Conservation (phyloP, 208 protist species). For the Lotmaria passim region DNA sequence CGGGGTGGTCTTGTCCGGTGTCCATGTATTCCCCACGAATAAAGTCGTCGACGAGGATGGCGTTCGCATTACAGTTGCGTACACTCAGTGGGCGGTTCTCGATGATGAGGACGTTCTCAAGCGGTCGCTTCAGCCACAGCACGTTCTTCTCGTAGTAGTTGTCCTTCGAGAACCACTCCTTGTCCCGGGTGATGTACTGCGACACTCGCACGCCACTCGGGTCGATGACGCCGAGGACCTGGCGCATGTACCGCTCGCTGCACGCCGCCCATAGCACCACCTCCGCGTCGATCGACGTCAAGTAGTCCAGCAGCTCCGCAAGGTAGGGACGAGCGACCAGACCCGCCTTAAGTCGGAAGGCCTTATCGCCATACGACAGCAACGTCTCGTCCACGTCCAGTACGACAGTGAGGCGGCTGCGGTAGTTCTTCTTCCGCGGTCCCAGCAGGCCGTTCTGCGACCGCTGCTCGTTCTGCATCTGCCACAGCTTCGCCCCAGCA, state of each 20-base stretch:
- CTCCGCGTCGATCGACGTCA: constrained; percentile 84
- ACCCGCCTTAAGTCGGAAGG: constrained; percentile 85
- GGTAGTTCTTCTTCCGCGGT: constrained; percentile 81
- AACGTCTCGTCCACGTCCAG: constrained; percentile 92
- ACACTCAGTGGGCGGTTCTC: constrained; percentile 85
- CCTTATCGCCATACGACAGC: constrained; percentile 91
- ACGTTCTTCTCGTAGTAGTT: constrained; percentile 93
- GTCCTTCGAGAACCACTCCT: constrained; percentile 80
- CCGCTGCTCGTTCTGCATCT: constrained; percentile 61
- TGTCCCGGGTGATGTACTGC: constrained; percentile 73
- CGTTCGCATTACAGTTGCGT: constrained; percentile 89
- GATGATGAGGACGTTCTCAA: constrained; percentile 84
- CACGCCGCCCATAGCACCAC: constrained; percentile 90
- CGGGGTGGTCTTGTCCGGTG: constrained; percentile 79
- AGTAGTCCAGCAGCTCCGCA: constrained; percentile 88
- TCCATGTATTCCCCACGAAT: constrained; percentile 93
- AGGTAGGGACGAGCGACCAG: constrained; percentile 82
- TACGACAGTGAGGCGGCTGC: constrained; percentile 83
- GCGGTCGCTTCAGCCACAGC: constrained; percentile 79
- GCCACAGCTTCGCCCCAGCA: constrained; percentile 61
- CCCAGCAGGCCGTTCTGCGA: constrained; percentile 69
- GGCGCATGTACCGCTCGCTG: constrained; percentile 88
- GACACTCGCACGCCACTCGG: constrained; percentile 77
- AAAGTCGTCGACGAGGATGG: constrained; percentile 90
- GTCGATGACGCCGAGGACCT: constrained; percentile 86